Base-by-base conservation (phyloP, 2,329 filamentous ascomycete species). In the Rhynchosporium agropyri region DNA sequence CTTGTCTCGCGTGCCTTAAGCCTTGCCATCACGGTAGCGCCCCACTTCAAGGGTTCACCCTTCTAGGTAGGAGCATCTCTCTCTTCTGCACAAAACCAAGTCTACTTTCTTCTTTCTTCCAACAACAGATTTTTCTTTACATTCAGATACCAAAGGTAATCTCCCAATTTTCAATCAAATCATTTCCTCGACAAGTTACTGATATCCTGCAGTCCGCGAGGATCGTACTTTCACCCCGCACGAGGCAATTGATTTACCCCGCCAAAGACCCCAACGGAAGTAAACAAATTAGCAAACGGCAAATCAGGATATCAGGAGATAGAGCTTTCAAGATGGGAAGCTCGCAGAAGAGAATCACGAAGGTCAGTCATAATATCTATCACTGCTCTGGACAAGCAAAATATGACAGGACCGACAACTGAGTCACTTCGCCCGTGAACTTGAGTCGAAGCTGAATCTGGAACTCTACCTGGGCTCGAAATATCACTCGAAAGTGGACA, bases 291-390 rank as follows among this genome's bases (percentile, higher is more conserved):
- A 31, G 42, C 28, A 7, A 12, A 58, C 6, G 33, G 33, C 33
- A 36, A 10, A 36, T 36, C 33, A 36, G 33, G 33, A 36, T 10
- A 36, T 36, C 33, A 36, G 9, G 33, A 36, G 9, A 36, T 36
- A 36, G 63, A 65, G 36, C 42, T 33, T 33, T 36, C 51, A 54
- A 42, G 10, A 73, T 72, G 70, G 68, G 69, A 26, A 67, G 66
- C 63, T 63, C 62, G 50, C 67, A 70, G 63, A 72, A 71, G 63
- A 69, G 72, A 58, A 72, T 74, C 56, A 54, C 65, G 38, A 74
- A 73, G 66, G 56, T 3, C 4, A 46, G 7, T 7, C n/a, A 46
- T 20, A 9, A 43, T 10, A 36, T 36, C 33, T 10, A 36, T 36
- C 33, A 36, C 33, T 10, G 6, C 33, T 36, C 9, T 5, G 33